Evolutionary conservation across 495 filamentous ascomycete genomes (phyloP).

Genomic region (Schizothecium vesticola): DNA sequence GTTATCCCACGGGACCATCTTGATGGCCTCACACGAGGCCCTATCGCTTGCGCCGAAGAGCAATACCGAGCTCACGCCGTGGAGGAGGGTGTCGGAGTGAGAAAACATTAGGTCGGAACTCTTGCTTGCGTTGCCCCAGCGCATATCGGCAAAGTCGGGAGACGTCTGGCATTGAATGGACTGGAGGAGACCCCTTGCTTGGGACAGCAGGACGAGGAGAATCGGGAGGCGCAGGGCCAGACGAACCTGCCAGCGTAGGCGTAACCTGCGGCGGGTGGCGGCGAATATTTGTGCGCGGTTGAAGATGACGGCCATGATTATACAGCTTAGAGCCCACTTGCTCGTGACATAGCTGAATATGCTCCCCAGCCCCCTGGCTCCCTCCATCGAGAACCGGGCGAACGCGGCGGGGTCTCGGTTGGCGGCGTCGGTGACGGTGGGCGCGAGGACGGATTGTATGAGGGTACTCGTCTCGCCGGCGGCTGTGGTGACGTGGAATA

Average conservation of each 20-base stretch:
- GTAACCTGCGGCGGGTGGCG: slow-evolving; percentile 71
- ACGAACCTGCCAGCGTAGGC: slow-evolving; percentile 64
- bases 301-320: slow-evolving; percentile 77
- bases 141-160: slow-evolving; percentile 62
- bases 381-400: slow-evolving; percentile 46
- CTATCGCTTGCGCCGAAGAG: slow-evolving; percentile 63
- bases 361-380: slow-evolving; percentile 61
- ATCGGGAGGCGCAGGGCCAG: slow-evolving; percentile 68
- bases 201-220: slow-evolving; percentile 65
- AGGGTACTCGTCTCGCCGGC: slow-evolving; percentile 18
- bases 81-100: slow-evolving; percentile 61
- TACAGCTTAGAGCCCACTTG: slow-evolving; percentile 85
- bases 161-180: slow-evolving; percentile 92
- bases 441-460: slow-evolving; percentile 22
- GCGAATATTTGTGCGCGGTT: slow-evolving; percentile 94
- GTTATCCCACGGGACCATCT: slow-evolving; percentile 55
- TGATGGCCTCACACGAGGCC: slow-evolving; percentile 63
- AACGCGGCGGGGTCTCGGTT: slow-evolving; percentile 36
- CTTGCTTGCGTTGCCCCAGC: slow-evolving; percentile 66
- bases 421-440: slow-evolving; percentile 25
- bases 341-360: slow-evolving; percentile 89
- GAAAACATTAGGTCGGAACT: slow-evolving; percentile 66
- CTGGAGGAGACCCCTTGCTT: slow-evolving; percentile 65
- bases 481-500: slow-evolving; percentile 29
- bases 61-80: slow-evolving; percentile 60